phyloP scores from a whole-genome alignment of 2,329 filamentous ascomycete species.

The Aureobasidium sp. region DNA sequence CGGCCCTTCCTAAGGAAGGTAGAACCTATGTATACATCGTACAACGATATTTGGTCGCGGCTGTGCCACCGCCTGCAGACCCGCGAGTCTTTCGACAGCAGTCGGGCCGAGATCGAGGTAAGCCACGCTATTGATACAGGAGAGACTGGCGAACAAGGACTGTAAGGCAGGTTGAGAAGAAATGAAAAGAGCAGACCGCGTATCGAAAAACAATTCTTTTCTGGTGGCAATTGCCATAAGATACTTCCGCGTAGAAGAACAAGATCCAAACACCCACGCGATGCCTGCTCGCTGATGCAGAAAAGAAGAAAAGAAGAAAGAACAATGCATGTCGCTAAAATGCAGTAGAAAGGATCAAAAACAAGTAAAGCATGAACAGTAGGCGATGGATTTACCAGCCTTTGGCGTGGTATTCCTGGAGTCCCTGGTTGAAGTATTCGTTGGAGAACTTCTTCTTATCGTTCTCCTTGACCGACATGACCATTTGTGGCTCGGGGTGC shows the following conservation, averaged over 20 bases:
- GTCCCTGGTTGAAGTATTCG: conserved; percentile 74
- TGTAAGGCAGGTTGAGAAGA: neutral
- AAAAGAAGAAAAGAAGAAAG: neutral
- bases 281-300: conserved; percentile 10
- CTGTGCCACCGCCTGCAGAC: neutral
- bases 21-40: conserved; percentile 4
- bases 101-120: neutral
- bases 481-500: conserved; percentile 59
- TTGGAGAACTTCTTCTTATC: conserved; percentile 59
- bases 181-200: neutral
- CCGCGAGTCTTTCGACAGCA: neutral
- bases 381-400: conserved; percentile 54
- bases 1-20: conserved; percentile 1
- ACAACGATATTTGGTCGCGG: neutral
- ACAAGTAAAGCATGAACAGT: neutral
- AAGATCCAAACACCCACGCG: neutral
- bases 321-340: conserved; percentile 12
- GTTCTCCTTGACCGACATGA: conserved; percentile 22
- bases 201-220: conserved; percentile 8
- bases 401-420: conserved; percentile 76
- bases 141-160: neutral
- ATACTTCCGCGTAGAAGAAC: neutral
- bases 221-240: neutral
- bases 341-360: conserved; percentile 7
- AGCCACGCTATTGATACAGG: neutral